Conservation (phyloP, 495 filamentous ascomycete species). For the Aspergillus bridgeri region DNA sequence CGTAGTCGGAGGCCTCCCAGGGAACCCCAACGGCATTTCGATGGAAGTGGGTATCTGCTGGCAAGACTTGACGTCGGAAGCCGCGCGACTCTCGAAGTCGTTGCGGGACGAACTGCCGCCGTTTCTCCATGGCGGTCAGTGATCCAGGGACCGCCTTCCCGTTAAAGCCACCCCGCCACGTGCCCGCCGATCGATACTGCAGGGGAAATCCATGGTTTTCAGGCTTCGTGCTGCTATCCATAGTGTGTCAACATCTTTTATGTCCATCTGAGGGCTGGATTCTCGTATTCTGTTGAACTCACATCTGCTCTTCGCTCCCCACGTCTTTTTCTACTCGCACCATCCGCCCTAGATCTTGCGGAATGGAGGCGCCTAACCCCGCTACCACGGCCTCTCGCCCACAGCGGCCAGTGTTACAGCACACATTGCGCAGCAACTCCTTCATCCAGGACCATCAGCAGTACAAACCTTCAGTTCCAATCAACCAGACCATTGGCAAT, state of each 20-base stretch:
- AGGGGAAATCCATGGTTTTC: not conserved
- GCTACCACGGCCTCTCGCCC: constrained; percentile 20
- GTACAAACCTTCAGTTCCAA: constrained; percentile 57
- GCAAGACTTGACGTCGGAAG: not conserved
- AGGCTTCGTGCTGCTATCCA: not conserved
- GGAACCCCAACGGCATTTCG: too few relatives aligned
- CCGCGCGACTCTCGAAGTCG: too few relatives aligned
- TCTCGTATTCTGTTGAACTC: not conserved
- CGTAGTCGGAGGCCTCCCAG: not conserved
- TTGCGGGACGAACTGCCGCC: not conserved
- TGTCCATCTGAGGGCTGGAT: not conserved
- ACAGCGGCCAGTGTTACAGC: constrained; percentile 39
- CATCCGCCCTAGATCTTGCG: not conserved
- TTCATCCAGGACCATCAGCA: constrained; percentile 73
- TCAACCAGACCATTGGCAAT: constrained; percentile 42
- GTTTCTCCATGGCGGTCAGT: not conserved
- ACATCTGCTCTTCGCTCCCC: not conserved
- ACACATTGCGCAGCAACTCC: constrained; percentile 60
- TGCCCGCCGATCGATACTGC: not conserved
- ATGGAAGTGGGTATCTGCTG: too few relatives aligned
- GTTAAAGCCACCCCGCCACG: not conserved
- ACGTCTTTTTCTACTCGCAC: not conserved
- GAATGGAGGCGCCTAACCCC: constrained; percentile 33
- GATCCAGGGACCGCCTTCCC: not conserved
- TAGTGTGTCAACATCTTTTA: not conserved